Base-by-base conservation (phyloP, 768 basidiomycete species). In the Tylopilus rubrobrunneus region DNA sequence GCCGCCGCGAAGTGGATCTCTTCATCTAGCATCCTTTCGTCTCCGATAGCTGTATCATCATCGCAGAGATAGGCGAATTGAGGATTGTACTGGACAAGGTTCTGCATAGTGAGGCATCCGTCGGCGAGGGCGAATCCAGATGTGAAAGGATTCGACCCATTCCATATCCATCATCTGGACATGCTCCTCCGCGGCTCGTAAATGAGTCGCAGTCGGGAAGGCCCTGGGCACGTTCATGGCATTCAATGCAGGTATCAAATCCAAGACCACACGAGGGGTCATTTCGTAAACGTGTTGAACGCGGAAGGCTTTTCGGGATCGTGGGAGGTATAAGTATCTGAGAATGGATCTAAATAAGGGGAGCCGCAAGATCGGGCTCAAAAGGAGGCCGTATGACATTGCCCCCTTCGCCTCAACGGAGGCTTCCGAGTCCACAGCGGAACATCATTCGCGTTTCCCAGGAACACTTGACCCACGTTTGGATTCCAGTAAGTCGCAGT, bases 241-340 rank as follows among this genome's bases (percentile, higher is more conserved):
- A 91, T 71, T 96, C 92, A 56, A 96, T 81, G 67, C 91, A 94
- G 41, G 95, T 81, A 63, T 92, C 86, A 64, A 85, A 93, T 15
- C 88, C 89, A 55, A 78, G 73, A 33, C 84, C 85, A n/a, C 73
- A 57, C 29, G 58, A 62, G 15, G 80, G 78, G 58, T 78, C 76
- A 51, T n/a, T 80, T 79, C 31, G 66, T 41, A 21, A 43, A 56
- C 33, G 64, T 62, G 48, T 72, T 66, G 56, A 76, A 76, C 17
- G 74, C 67, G 42, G 71, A 65, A 19, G 68, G 66, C 7, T 56
- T 54, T 37, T 59, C 58, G n/a, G 41, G 21, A 19, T 64, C 54
- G 33, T 53, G 46, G n/a, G 45, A 49, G n/a, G 45, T 33, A 36
- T 43, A 50, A 19, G 60, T 46, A 44, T 67, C 60, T 9, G 44